Evolutionary conservation across 2,329 filamentous ascomycete species (phyloP), one percentile per base, ranked within the genome.

Genomic region (Botrytis fabae): DNA sequence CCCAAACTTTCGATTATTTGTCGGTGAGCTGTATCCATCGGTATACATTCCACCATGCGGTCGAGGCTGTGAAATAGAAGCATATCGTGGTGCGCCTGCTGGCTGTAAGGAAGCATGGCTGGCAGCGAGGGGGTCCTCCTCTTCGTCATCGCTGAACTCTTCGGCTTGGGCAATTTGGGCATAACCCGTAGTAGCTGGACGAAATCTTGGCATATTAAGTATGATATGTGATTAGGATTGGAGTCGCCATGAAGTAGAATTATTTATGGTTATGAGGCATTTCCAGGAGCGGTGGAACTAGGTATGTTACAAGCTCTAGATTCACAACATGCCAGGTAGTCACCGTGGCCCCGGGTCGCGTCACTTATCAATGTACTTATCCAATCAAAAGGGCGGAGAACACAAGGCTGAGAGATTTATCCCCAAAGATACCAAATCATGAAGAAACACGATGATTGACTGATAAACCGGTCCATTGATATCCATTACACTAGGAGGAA

Each of bases 111-210:
- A 87, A 44, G 85, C 83, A 75, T 86, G 85, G 75, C 84, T 84
- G 73, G 86, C 83, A 75, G 85, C 82, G 76, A 90, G 80, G 80
- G 89, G 86, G 72, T 92, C 90, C 73, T 91, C 88, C 75, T 93
- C 91, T 71, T 91, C 92, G 73, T 92, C 90, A 80, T 73, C 72
- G 48, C 72, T 73, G 60, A 91, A 86, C 78, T 91, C 90, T 80
- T 95, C 93, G 77, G 92, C 93, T 83, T 96, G 93, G 75, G 93
- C 91, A 73, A 96, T 90, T 80, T 92, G 92, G 82, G 94, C 93
- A 84, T 96, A 96, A 82, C 93, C 93, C 76, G 93, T 95, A 61
- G 91, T 93, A 73, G 91, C 87, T 75, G 91, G 92, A 74, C 80
- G 75, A 71, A 76, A 77, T 75, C 76, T 79, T 59, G 77, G 78